Evolutionary conservation across 306 rosid species (phyloP), one percentile per base, ranked within the genome.

Genomic region (Nissolia schottii): DNA sequence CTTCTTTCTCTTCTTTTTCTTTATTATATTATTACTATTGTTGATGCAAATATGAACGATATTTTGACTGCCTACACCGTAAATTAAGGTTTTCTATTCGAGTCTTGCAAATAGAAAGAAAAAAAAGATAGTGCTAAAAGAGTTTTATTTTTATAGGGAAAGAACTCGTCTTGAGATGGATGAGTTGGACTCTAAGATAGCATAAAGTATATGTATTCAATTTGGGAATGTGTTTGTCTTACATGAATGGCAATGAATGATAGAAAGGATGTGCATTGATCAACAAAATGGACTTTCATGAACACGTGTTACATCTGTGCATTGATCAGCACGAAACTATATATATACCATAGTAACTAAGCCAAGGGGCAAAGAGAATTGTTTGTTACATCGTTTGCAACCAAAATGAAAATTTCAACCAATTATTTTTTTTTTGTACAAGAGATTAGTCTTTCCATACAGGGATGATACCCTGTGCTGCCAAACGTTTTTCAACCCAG

Each of bases 401-500:
- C 62, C 68, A 83, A 59, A 76, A 55, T 66, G 71, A 50, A 74
- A 53, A 2, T 49, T 20, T 56, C 11, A n/a, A n/a, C n/a, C n/a
- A n/a, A n/a, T n/a, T n/a, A n/a, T n/a, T n/a, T n/a, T n/a, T n/a
- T n/a, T n/a, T n/a, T n/a, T n/a, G n/a, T n/a, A n/a, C 5, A 34
- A 53, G 20, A 76, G 22, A 67, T 85, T 40, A 90, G 46, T 88
- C 92, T 74, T 79, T 85, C 99, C 97, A 91, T 24, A 94, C 91
- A 38, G 97, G 97, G 69, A 89, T 88, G 71, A 94, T 87, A 74
- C 99, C 97, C 76, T 94, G 99, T 19, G 99, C 97, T 57, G 99
- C 99, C 83, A 94, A 84, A 68, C 99, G 97, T 76, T 94, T 94
- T 80, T 91, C 96, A 63, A 94, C 91, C 99, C 99, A 91, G 66